phyloP scores from a whole-genome alignment of 352 stramenopile genomes.

The Globisporangium cylindrosporum region DNA sequence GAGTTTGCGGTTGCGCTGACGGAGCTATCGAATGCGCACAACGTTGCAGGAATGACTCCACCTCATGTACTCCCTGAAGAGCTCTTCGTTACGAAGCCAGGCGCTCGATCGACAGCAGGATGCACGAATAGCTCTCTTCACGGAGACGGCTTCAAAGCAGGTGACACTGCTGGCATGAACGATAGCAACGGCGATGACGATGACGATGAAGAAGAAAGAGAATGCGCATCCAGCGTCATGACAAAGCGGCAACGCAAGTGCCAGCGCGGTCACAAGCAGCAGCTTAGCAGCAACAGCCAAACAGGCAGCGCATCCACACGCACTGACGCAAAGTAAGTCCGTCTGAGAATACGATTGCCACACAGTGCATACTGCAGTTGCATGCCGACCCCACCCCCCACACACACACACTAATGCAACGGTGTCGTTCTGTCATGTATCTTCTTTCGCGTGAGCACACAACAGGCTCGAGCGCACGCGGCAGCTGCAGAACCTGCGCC shows the following conservation, averaged over 20 bases:
- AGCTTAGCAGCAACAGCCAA: neutral
- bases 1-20: neutral
- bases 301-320: neutral
- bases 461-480: conserved; percentile 31
- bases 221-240: neutral
- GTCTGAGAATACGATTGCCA: neutral
- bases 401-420: neutral
- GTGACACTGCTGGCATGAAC: too few species aligned
- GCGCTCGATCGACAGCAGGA: neutral
- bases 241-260: neutral
- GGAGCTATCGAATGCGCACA: neutral
- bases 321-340: neutral
- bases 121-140: neutral
- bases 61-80: neutral
- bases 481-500: conserved; percentile 41
- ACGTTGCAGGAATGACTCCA: neutral
- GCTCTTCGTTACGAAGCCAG: neutral
- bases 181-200: neutral
- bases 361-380: neutral
- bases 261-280: neutral
- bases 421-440: neutral
- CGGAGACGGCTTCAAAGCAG: neutral
- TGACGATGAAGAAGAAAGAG: neutral
- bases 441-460: neutral
- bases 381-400: too few species aligned